phyloP scores from a whole-genome alignment of 2,329 filamentous ascomycete species.

The Teratosphaeria zuluensis region DNA sequence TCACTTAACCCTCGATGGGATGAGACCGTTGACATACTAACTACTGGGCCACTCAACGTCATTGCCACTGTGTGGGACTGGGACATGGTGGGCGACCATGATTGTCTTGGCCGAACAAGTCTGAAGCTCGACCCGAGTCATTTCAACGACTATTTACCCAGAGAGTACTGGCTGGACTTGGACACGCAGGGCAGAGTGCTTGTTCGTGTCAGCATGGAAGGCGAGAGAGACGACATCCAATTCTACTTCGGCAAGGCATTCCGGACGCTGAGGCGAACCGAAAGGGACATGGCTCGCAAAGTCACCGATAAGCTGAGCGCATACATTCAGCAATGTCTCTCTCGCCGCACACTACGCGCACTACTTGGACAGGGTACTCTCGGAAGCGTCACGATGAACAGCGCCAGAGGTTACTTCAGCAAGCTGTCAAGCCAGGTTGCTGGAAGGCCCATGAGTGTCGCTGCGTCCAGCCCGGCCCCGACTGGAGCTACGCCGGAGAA shows the following conservation, averaged over 20 bases:
- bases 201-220: conserved; percentile 94
- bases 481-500: conserved; percentile 50
- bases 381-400: conserved; percentile 50
- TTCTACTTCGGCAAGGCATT: conserved; percentile 98
- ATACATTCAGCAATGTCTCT: conserved; percentile 85
- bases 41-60: conserved; percentile 80
- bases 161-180: conserved; percentile 95
- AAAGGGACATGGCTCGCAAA: conserved; percentile 95
- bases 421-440: conserved; percentile 23
- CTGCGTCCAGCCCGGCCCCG: background rate
- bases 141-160: conserved; percentile 89
- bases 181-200: conserved; percentile 88
- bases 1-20: conserved; percentile 95
- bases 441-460: conserved; percentile 26
- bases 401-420: conserved; percentile 56
- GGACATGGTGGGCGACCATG: conserved; percentile 93
- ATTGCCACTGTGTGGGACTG: conserved; percentile 98
- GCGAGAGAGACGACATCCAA: conserved; percentile 93
- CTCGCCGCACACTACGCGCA: conserved; percentile 65
- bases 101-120: conserved; percentile 93
- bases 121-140: conserved; percentile 96
- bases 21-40: conserved; percentile 91
- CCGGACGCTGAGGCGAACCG: conserved; percentile 84
- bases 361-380: conserved; percentile 60
- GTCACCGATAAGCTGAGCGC: conserved; percentile 97